Percentiles rank a stretch among this genome's conserved stretches.
Conservation (phyloP, 148 eudicot genomes). For the Heliamphora exappendiculata region DNA sequence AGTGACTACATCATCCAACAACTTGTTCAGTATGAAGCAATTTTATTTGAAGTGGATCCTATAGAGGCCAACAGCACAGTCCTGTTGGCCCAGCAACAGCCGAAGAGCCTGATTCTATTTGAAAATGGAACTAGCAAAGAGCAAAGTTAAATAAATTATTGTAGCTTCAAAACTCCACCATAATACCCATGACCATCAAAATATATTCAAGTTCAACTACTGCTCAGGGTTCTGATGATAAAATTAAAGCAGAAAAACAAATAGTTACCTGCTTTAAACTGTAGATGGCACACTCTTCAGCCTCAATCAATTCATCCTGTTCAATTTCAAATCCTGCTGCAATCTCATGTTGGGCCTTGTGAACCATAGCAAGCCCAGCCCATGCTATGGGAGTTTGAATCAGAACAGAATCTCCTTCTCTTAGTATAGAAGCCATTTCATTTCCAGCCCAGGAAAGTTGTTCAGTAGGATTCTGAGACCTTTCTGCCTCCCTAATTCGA, state of each 20-base stretch:
- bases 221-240: neutral
- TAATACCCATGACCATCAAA: neutral
- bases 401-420: slow-evolving; percentile 71
- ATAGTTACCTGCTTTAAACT: slow-evolving; percentile 71
- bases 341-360: slow-evolving; percentile 91
- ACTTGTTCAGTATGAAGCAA: neutral
- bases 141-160: no score
- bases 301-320: slow-evolving; percentile 58
- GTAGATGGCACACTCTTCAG: slow-evolving; percentile 63
- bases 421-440: slow-evolving; percentile 90
- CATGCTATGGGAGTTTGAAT: slow-evolving; percentile 77
- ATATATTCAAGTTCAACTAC: no score
- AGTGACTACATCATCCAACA: neutral
- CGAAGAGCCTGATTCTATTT: no score
- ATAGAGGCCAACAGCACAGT: no score
- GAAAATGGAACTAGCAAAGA: no score
- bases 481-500: slow-evolving; percentile 84
- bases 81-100: no score
- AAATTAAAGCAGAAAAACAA: neutral
- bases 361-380: slow-evolving; percentile 96
- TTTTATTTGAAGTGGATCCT: no score
- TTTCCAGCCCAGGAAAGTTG: slow-evolving; percentile 93
- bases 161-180: neutral
- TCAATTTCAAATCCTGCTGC: slow-evolving; percentile 79
- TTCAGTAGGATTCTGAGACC: slow-evolving; percentile 79